A percentile compares a stretch with the other conserved stretches of the same genome.
phyloP scores from a whole-genome alignment of 768 basidiomycete species.

The Clitopilus passeckerianus region DNA sequence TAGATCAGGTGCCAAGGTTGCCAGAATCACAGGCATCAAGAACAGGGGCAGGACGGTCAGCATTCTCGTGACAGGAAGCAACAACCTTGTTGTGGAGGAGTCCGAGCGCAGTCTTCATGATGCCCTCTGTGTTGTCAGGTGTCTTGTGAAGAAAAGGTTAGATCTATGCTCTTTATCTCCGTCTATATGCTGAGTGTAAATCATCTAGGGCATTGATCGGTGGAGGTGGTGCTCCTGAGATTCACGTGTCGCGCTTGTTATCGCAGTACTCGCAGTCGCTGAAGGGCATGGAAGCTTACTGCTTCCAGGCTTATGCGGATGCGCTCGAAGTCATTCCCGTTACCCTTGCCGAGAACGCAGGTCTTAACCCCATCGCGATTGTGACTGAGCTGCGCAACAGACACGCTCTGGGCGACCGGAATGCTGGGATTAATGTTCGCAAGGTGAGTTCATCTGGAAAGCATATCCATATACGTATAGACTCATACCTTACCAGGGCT shows the following conservation, averaged over 20 bases:
- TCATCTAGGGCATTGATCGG: constrained; percentile 75
- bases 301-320: constrained; percentile 98
- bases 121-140: constrained; percentile 97
- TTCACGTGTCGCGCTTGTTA: constrained; percentile 89
- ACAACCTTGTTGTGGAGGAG: constrained; percentile 92
- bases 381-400: constrained; percentile 97
- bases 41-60: constrained; percentile 93
- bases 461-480: neutral
- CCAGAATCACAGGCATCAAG: constrained; percentile 92
- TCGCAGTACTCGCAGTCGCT: constrained; percentile 89
- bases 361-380: constrained; percentile 95
- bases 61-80: constrained; percentile 92
- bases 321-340: constrained; percentile 97
- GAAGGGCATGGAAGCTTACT: constrained; percentile 98
- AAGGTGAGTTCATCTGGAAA: constrained; percentile 47
- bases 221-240: constrained; percentile 97
- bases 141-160: constrained; percentile 96
- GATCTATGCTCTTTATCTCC: constrained; percentile 14
- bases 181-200: constrained; percentile 15
- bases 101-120: constrained; percentile 97
- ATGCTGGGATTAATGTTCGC: constrained; percentile 96
- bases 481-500: constrained; percentile 47
- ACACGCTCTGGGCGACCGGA: constrained; percentile 91
- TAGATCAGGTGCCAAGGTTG: constrained; percentile 82
- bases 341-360: constrained; percentile 97